Percentiles rank a stretch among this genome's conserved stretches.
These are phyloP conservation scores for Trichoderma koningii DNA, from an alignment of 2,329 filamentous ascomycete species.

Conservation along the genomic window DNA sequence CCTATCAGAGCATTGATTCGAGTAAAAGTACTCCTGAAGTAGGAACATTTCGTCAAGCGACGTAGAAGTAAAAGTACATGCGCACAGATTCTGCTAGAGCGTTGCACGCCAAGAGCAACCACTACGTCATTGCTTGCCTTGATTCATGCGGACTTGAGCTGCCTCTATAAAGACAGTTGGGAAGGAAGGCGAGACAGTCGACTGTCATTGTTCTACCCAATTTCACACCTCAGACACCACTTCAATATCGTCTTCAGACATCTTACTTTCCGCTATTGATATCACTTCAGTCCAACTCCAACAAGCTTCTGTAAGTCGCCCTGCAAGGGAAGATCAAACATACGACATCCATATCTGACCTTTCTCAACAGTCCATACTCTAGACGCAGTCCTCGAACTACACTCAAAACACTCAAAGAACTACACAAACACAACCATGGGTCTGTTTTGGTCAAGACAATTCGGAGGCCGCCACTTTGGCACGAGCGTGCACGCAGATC, in stretches of 20 bases:
- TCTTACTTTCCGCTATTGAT: not conserved
- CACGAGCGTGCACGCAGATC: slow-evolving; percentile 50
- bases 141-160: not conserved
- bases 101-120: not conserved
- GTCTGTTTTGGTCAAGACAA: slow-evolving; percentile 50
- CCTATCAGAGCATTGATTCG: too few species aligned
- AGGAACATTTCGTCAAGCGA: not conserved
- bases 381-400: not conserved
- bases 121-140: not conserved
- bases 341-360: not conserved
- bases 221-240: not conserved
- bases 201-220: too few species aligned
- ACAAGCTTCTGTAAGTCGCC: not conserved
- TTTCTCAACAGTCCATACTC: not conserved
- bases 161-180: not conserved
- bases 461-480: slow-evolving; percentile 54
- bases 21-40: too few species aligned
- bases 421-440: slow-evolving; percentile 41
- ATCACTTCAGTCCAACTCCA: not conserved
- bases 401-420: not conserved
- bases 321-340: not conserved
- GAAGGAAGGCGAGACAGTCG: not conserved
- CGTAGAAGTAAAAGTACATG: too few species aligned
- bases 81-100: not conserved
- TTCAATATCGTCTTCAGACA: rapidly evolving